phyloP scores from a whole-genome alignment of 1,139 yeast species.

The Geotrichum candidum region DNA sequence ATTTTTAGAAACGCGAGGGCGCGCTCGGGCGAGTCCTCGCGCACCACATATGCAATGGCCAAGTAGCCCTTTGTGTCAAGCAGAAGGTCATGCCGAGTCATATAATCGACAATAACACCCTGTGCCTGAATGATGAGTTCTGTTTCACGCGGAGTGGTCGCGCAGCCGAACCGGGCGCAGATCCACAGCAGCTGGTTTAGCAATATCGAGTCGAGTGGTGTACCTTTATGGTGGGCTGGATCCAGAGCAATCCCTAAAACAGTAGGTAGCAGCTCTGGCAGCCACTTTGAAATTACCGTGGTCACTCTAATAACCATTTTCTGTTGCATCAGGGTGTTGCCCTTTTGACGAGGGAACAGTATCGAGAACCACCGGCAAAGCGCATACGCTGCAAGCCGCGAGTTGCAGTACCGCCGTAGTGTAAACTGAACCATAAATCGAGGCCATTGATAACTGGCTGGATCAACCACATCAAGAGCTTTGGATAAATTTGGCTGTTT shows the following conservation, averaged over 20 bases:
- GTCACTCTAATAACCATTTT: constrained; percentile 25
- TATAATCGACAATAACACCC: constrained; percentile 23
- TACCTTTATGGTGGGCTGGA: constrained; percentile 16
- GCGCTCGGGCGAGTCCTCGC: constrained; percentile 21
- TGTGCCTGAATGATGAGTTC: constrained; percentile 27
- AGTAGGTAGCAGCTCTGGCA: constrained; percentile 29
- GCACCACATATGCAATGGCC: constrained; percentile 28
- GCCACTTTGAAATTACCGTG: constrained; percentile 21
- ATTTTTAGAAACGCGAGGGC: constrained; percentile 21
- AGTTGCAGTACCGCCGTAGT: constrained; percentile 24
- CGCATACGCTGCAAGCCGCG: constrained; percentile 27
- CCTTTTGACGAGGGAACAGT: not conserved
- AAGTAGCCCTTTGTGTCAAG: constrained; percentile 34
- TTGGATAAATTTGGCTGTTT: constrained; percentile 19
- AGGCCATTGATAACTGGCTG: constrained; percentile 27
- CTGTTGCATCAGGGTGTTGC: constrained; percentile 22
- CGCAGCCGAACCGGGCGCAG: constrained; percentile 28
- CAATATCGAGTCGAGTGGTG: constrained; percentile 9
- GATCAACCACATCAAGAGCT: constrained; percentile 25
- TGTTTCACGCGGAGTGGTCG: constrained; percentile 19
- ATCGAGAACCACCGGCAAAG: constrained; percentile 20
- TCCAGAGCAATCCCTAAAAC: constrained; percentile 25
- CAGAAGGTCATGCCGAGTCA: constrained; percentile 16
- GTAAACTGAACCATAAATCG: constrained; percentile 29
- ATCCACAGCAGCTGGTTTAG: constrained; percentile 33